Evolutionary conservation across 2,329 filamentous ascomycete genomes (phyloP).

Genomic region (Fonsecaea nubica): DNA sequence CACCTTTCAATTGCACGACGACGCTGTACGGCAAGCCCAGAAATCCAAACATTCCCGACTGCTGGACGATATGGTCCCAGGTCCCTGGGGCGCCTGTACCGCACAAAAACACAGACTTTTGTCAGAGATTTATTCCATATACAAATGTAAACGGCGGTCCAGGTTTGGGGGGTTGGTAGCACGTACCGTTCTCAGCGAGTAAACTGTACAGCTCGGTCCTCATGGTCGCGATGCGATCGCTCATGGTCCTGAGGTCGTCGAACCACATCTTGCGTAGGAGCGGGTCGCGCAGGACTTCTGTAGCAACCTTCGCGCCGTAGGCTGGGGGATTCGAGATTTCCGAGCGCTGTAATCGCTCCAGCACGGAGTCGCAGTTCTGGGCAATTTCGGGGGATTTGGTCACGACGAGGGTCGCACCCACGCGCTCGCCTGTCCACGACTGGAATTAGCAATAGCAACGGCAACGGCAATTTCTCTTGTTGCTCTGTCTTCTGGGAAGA

Average conservation of each 20-base stretch:
- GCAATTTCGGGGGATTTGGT: neutral
- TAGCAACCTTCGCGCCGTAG: constrained; percentile 45
- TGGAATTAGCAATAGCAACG: neutral
- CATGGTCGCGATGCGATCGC: constrained; percentile 45
- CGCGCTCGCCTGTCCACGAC: constrained; percentile 58
- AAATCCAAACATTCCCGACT: neutral
- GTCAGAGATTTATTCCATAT: too few species aligned
- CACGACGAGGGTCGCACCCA: constrained; percentile 20
- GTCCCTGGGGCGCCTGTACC: neutral
- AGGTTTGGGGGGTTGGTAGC: neutral
- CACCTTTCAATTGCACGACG: neutral
- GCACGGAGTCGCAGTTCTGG: too few species aligned
- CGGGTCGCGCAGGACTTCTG: constrained; percentile 40
- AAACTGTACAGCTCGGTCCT: constrained; percentile 37
- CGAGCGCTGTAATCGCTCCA: constrained; percentile 38
- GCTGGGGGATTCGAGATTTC: constrained; percentile 43
- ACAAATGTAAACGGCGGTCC: too few species aligned
- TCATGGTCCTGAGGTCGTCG: constrained; percentile 46
- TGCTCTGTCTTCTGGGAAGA: too few species aligned
- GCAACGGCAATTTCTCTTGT: too few species aligned
- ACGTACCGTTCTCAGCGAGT: neutral
- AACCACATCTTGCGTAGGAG: constrained; percentile 43
- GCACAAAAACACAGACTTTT: too few species aligned
- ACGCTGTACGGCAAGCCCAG: neutral
- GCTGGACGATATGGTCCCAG: neutral